phyloP scores from a whole-genome alignment of 2,329 filamentous ascomycete genomes.

The Beauveria varroae region DNA sequence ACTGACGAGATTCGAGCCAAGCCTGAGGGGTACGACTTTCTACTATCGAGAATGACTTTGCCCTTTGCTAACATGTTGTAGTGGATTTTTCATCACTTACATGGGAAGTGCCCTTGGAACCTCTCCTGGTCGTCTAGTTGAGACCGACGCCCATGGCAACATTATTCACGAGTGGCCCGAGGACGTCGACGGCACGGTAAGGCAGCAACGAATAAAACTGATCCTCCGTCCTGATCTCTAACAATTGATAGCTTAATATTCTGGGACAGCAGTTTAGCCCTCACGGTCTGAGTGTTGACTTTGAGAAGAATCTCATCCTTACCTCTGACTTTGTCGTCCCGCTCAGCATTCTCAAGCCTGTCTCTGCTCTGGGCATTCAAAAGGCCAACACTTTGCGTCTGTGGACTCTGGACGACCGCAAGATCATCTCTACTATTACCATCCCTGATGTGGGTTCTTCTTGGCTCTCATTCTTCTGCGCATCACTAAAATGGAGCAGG shows the following conservation, averaged over 20 bases:
- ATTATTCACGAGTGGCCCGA: constrained; percentile 57
- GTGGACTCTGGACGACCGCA: constrained; percentile 46
- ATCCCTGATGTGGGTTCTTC: constrained; percentile 43
- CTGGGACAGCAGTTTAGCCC: constrained; percentile 54
- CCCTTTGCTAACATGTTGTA: constrained; percentile 11
- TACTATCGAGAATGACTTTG: neutral
- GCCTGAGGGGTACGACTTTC: constrained; percentile 40
- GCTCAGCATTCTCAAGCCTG: constrained; percentile 51
- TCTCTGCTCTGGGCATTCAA: constrained; percentile 38
- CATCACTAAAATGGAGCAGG: constrained; percentile 21
- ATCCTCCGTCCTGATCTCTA: neutral
- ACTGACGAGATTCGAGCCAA: constrained; percentile 57
- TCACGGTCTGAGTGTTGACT: constrained; percentile 52
- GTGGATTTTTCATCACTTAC: constrained; percentile 54
- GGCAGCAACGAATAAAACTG: neutral
- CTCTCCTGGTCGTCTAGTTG: constrained; percentile 50
- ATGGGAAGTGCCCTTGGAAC: constrained; percentile 54
- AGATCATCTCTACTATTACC: constrained; percentile 52
- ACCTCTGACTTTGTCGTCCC: constrained; percentile 59
- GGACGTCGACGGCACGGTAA: constrained; percentile 38
- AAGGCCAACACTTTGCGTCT: constrained; percentile 51
- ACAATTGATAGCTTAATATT: constrained; percentile 37
- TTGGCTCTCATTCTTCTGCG: neutral
- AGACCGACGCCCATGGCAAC: constrained; percentile 51
- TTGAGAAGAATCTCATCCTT: constrained; percentile 47